Conservation (phyloP, 192 early-diverging fungal species). For the Phlyctochytrium bullatum region DNA sequence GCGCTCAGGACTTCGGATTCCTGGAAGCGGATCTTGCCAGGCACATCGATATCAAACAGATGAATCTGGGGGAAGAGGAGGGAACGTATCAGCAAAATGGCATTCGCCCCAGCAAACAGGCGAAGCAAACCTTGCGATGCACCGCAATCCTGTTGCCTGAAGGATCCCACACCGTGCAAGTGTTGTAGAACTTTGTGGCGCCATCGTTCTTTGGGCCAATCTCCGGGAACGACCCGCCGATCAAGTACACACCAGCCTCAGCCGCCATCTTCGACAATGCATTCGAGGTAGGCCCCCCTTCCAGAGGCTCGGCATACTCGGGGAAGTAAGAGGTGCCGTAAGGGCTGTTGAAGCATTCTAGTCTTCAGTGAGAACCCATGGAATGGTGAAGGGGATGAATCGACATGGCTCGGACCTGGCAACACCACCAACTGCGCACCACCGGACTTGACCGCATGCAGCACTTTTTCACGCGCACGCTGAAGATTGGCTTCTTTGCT, state of each 20-base stretch:
- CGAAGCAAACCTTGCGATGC: slow-evolving; percentile 35
- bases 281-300: slow-evolving; percentile 64
- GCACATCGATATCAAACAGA: slow-evolving; percentile 96
- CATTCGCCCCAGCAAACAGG: not conserved
- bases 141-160: slow-evolving; percentile 32
- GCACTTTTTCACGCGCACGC: slow-evolving; percentile 72
- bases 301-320: slow-evolving; percentile 84
- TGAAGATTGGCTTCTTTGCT: slow-evolving; percentile 77
- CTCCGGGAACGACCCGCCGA: slow-evolving; percentile 88
- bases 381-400: not conserved
- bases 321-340: slow-evolving; percentile 91
- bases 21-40: slow-evolving; percentile 86
- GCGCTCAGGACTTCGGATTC: slow-evolving; percentile 78
- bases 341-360: slow-evolving; percentile 98
- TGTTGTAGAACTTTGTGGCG: slow-evolving; percentile 41
- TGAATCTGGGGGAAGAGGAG: slow-evolving; percentile 61
- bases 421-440: slow-evolving; percentile 84
- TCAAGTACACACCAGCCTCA: slow-evolving; percentile 80
- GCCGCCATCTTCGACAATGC: slow-evolving; percentile 83
- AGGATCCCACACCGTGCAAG: slow-evolving; percentile 41
- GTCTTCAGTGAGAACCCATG: not conserved
- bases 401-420: slow-evolving; percentile 50
- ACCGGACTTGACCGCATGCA: slow-evolving; percentile 79
- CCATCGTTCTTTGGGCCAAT: slow-evolving; percentile 17
- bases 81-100: not conserved